Conservation (phyloP, 305 asterid species). For the Fraxinus floribunda region DNA sequence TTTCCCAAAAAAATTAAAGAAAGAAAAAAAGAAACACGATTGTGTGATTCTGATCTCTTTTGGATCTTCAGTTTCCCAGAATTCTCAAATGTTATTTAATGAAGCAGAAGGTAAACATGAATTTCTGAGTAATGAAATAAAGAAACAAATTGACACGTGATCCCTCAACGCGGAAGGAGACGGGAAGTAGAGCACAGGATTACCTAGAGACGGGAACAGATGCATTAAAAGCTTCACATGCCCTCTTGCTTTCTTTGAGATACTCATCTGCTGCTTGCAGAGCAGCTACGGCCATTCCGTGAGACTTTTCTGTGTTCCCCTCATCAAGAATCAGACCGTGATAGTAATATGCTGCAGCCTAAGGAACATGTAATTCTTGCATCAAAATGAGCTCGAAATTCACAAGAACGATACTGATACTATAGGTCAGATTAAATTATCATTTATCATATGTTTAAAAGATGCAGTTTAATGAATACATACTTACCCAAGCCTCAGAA, state of each 20-base stretch:
- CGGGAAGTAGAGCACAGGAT: slow-evolving; percentile 19
- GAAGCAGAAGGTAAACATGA: not conserved
- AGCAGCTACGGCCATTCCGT: slow-evolving; percentile 21
- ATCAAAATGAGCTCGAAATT: not conserved
- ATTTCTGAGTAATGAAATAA: not conserved
- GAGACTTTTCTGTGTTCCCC: slow-evolving; percentile 87
- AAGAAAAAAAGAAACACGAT: not conserved
- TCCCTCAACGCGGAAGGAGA: not conserved
- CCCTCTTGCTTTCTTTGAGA: slow-evolving; percentile 92
- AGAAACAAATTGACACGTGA: not conserved
- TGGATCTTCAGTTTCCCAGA: not conserved
- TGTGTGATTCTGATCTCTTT: not conserved
- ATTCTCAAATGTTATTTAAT: not conserved
- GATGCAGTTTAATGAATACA: not conserved
- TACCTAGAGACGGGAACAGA: slow-evolving; percentile 84
- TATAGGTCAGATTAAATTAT: not conserved
- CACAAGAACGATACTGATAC: not conserved
- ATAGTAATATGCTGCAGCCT: slow-evolving; percentile 97
- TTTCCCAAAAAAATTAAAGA: not conserved
- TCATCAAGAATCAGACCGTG: slow-evolving; percentile 97
- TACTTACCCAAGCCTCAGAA: not conserved
- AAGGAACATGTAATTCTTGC: slow-evolving; percentile 15
- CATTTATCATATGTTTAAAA: not conserved
- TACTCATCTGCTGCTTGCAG: slow-evolving; percentile 96
- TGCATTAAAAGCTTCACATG: slow-evolving; percentile 74